Base-by-base conservation (phyloP, 139 green algal species). In the Coelastrella sp. region DNA sequence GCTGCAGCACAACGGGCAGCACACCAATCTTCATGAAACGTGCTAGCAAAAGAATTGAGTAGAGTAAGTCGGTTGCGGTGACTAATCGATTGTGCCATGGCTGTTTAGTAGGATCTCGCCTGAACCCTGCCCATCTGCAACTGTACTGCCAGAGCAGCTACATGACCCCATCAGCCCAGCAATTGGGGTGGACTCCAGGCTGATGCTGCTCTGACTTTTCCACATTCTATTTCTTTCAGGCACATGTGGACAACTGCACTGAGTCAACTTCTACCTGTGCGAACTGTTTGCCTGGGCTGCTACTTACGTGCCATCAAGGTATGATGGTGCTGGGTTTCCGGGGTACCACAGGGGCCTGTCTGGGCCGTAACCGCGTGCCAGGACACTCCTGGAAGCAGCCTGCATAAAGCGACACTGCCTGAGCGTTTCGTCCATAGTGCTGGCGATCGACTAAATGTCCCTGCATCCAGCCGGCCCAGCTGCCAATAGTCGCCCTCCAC, bases 261-360 rank as follows among this genome's bases (percentile, higher is more conserved):
- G 70, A 78, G 63, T 9, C 12, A 14, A 78, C 11, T 9, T 78
- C 70, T 25, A 24, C 70, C 70, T 19, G 63, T 70, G 70, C 70
- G 22, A 25, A 78, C 20, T 80, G 74, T 9, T 20, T 80, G 24
- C 15, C 24, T 80, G 17, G 74, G 59, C n/a, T 35, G 5, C 17
- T 79, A 91, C 88, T 91, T 56, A 87, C 88, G 65, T 78, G 85
- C 94, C 94, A n/a, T 97, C 91, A 78, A 97, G 94, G 91, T 94
- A 80, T 12, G 84, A 83, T 35, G 94, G 93, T 7, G 90, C 27
- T 5, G 87, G 85, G 81, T 90, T 93, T 24, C 93, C 94, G 8
- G 94, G 94, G 90, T 92, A 93, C 93, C 93, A 96, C 14, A 93
- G 73, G 1, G 89, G 90, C 25, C 93, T 84, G 85, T 87, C 59